Percentiles rank a stretch among this genome's conserved stretches.
Evolutionary conservation across 1,284 basidiomycete genomes (phyloP).

Genomic region (Takashimella koratensis): DNA sequence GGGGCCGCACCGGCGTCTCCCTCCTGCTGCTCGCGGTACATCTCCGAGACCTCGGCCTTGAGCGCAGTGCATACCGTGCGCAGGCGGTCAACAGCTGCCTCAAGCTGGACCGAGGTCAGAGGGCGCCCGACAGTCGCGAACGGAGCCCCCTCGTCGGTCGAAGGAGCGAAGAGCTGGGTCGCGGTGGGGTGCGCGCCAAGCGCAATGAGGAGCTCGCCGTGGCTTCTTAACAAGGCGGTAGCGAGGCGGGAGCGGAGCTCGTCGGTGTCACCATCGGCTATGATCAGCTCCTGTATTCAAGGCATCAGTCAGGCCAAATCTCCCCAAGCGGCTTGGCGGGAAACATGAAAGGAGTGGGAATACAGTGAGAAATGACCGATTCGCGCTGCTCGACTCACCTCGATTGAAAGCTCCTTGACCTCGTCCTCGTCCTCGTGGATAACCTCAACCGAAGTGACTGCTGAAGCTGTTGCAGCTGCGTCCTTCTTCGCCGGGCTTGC

Average conservation of each 20-base stretch:
- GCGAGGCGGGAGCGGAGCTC: slow-evolving; percentile 36
- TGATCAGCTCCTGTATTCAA: slow-evolving; percentile 28
- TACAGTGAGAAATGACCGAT: no score
- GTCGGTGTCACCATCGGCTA: slow-evolving; percentile 23
- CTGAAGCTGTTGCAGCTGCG: slow-evolving; percentile 3
- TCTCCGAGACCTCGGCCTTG: slow-evolving; percentile 39
- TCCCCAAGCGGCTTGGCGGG: background rate
- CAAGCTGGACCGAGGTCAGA: slow-evolving; percentile 21
- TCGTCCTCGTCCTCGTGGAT: background rate
- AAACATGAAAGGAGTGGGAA: background rate
- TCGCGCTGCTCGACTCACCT: slow-evolving; percentile 23
- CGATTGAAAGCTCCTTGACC: slow-evolving; percentile 19
- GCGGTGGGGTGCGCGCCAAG: slow-evolving; percentile 42
- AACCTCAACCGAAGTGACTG: slow-evolving; percentile 6
- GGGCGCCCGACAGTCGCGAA: slow-evolving; percentile 21
- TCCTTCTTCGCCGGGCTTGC: slow-evolving; percentile 4
- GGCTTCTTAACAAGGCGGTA: slow-evolving; percentile 31
- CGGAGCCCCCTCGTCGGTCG: slow-evolving; percentile 5
- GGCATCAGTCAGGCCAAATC: background rate
- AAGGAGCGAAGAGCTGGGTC: slow-evolving; percentile 19
- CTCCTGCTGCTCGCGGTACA: slow-evolving; percentile 26
- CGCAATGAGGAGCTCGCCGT: slow-evolving; percentile 42
- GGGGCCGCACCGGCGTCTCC: background rate
- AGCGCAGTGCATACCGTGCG: slow-evolving; percentile 21
- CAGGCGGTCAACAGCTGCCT: slow-evolving; percentile 25